These are phyloP conservation scores for Drechslerella stenobrocha DNA, from an alignment of 2,329 filamentous ascomycete genomes.

Conservation along the genomic window DNA sequence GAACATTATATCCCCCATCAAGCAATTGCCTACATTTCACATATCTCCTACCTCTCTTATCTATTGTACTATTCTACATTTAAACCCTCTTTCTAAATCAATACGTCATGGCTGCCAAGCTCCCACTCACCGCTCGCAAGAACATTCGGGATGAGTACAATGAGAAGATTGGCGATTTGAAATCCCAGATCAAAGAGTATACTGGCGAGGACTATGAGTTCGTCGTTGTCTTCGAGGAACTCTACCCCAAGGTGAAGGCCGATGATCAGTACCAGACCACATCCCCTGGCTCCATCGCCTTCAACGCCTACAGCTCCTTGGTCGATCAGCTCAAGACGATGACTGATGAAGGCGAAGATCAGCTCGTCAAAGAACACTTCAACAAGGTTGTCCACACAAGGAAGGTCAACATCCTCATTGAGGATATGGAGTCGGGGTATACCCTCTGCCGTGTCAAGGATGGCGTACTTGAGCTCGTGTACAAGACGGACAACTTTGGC, in stretches of 20 bases:
- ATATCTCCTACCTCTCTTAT: conserved; percentile 6
- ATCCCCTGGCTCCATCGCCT: conserved; percentile 35
- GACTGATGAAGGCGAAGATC: conserved; percentile 16
- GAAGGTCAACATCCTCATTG: conserved; percentile 28
- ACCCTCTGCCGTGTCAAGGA: conserved; percentile 26
- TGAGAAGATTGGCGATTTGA: conserved; percentile 7
- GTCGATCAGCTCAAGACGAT: conserved; percentile 9
- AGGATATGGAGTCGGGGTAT: conserved; percentile 15
- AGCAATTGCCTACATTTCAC: conserved; percentile 19
- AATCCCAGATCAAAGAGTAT: conserved; percentile 24
- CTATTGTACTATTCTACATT: conserved; percentile 10
- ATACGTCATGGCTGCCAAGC: conserved; percentile 31
- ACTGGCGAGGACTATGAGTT: conserved; percentile 37
- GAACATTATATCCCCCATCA: no score
- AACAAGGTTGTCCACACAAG: conserved; percentile 23
- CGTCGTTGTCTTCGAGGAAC: conserved; percentile 23
- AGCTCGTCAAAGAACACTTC: conserved; percentile 23
- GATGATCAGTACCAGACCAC: conserved; percentile 26
- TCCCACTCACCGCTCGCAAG: conserved; percentile 37
- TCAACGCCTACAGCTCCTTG: conserved; percentile 18
- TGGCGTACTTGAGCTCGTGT: conserved; percentile 36
- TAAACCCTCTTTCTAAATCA: neutral
- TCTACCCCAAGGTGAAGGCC: conserved; percentile 17
- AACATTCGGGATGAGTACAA: conserved; percentile 39
- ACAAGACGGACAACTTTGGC: conserved; percentile 27